Percentiles rank a stretch among this genome's conserved stretches.
Conservation (phyloP, 2,329 filamentous ascomycete genomes). For the Arthrobotrys entomopaga region DNA sequence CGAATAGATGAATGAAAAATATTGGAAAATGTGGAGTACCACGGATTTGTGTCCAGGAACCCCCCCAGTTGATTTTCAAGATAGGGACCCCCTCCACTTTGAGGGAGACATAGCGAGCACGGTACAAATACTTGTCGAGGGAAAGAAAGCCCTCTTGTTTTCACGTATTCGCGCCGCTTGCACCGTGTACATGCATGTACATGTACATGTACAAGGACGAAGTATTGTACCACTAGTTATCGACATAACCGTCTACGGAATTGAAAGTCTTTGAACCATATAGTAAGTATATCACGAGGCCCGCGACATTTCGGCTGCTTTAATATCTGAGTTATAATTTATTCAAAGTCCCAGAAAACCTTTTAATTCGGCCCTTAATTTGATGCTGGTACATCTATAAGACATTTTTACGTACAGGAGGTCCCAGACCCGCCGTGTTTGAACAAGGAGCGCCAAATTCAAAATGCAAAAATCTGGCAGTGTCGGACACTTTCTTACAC, state of each 20-base stretch:
- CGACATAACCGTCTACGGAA: too few relatives aligned
- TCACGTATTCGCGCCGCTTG: too few relatives aligned
- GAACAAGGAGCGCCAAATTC: not conserved
- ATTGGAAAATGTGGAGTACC: slow-evolving; percentile 10
- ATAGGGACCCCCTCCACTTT: too few relatives aligned
- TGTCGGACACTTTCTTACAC: too few relatives aligned
- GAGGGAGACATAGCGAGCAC: too few relatives aligned
- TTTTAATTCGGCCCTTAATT: not conserved
- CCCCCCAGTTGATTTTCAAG: not conserved
- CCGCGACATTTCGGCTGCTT: slow-evolving; percentile 11
- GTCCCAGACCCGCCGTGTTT: not conserved
- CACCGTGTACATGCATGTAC: too few relatives aligned
- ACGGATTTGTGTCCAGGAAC: not conserved
- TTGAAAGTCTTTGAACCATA: too few relatives aligned
- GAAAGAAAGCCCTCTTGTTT: too few relatives aligned
- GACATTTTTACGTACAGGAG: not conserved
- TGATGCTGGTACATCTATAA: not conserved
- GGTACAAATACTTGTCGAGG: too few relatives aligned
- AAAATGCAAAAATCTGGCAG: not conserved
- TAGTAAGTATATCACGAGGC: too few relatives aligned
- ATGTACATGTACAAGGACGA: too few relatives aligned
- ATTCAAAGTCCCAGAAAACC: not conserved
- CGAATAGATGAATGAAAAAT: slow-evolving; percentile 20
- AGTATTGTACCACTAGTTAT: too few relatives aligned
- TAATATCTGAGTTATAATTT: not conserved